Percentiles rank a stretch among this genome's conserved stretches.
Evolutionary conservation across 345 rosid species (phyloP).

Genomic region (Heritiera littoralis): DNA sequence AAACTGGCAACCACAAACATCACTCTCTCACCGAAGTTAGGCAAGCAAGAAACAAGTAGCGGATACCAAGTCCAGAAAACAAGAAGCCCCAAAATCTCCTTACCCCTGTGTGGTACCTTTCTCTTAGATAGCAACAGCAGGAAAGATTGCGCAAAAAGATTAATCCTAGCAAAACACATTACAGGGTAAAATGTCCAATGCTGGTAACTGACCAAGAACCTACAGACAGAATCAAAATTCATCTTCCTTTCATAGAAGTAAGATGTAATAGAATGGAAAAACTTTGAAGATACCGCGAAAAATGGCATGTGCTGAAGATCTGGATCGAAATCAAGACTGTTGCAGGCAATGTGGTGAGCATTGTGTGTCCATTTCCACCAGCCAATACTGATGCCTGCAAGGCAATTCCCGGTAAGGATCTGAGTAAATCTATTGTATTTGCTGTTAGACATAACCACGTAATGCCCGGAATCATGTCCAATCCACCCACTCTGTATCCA

Average conservation of each 20-base stretch:
- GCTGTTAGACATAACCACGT: conserved; percentile 39
- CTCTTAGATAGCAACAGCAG: conserved; percentile 36
- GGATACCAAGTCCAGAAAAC: conserved; percentile 62
- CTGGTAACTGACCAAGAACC: conserved; percentile 60
- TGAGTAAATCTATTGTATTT: conserved; percentile 44
- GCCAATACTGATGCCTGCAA: conserved; percentile 65
- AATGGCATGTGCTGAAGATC: conserved; percentile 67
- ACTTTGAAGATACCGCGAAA: conserved; percentile 53
- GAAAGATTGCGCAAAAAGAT: conserved; percentile 53
- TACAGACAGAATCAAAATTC: conserved; percentile 44
- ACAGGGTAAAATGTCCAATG: conserved; percentile 62
- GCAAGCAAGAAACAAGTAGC: conserved; percentile 53
- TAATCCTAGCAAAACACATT: conserved; percentile 60
- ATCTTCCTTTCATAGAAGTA: conserved; percentile 47
- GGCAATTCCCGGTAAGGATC: conserved; percentile 66
- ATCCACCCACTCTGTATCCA: conserved; percentile 80
- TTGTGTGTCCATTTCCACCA: conserved; percentile 68
- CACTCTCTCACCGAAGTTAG: conserved; percentile 51
- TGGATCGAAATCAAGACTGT: conserved; percentile 57
- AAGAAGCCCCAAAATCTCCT: conserved; percentile 46
- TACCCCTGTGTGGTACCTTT: conserved; percentile 38
- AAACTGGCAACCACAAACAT: conserved; percentile 52
- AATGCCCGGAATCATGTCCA: conserved; percentile 81
- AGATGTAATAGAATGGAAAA: conserved; percentile 45
- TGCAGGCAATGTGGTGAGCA: conserved; percentile 59